phyloP scores from a whole-genome alignment of 495 filamentous ascomycete genomes.

The Chaetomium fimeti region DNA sequence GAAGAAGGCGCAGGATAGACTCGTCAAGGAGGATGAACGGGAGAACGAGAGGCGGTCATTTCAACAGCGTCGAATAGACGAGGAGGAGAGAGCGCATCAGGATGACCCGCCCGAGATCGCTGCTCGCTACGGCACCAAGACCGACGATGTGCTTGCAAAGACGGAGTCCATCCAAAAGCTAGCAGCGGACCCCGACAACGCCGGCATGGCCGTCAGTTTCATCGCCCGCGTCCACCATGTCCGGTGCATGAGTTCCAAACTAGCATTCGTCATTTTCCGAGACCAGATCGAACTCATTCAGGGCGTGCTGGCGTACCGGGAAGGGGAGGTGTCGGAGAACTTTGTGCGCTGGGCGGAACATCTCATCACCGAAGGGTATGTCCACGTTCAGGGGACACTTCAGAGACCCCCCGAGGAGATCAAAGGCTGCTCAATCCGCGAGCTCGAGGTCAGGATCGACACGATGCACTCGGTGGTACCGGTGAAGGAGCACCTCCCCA shows the following conservation, averaged over 20 bases:
- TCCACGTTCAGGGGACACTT: conserved; percentile 73
- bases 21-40: conserved; percentile 48
- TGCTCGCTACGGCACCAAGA: conserved; percentile 57
- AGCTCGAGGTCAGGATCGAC: conserved; percentile 76
- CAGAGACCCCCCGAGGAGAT: conserved; percentile 73
- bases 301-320: conserved; percentile 63
- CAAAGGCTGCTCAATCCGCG: conserved; percentile 71
- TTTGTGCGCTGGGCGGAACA: conserved; percentile 89
- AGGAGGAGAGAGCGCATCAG: conserved; percentile 44
- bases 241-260: conserved; percentile 77
- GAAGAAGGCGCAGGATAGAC: conserved; percentile 47
- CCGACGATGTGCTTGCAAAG: conserved; percentile 37
- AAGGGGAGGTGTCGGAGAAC: conserved; percentile 61
- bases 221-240: conserved; percentile 83
- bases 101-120: conserved; percentile 56
- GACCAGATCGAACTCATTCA: conserved; percentile 82
- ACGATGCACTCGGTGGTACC: conserved; percentile 66
- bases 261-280: conserved; percentile 84
- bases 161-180: conserved; percentile 26
- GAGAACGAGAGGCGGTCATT: conserved; percentile 55
- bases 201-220: conserved; percentile 70
- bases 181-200: conserved; percentile 36
- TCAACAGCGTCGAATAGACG: conserved; percentile 48
- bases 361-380: conserved; percentile 74
- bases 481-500: conserved; percentile 66